Conservation (phyloP, 768 basidiomycete genomes). For the Mycena filopes region DNA sequence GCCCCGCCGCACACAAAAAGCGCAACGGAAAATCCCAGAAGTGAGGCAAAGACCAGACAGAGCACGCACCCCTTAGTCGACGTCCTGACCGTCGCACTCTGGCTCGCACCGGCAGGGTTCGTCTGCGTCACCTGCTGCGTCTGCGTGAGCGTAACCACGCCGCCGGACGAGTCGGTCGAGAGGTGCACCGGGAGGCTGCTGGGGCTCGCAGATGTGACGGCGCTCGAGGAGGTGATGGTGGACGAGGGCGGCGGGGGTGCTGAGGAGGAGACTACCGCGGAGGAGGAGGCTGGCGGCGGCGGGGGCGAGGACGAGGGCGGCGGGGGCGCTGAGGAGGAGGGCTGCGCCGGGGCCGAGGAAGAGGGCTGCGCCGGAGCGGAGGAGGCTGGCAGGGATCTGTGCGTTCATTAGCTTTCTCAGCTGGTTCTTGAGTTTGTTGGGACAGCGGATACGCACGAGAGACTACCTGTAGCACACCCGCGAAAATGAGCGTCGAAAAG, state of each 20-base stretch:
- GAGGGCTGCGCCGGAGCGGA: background rate
- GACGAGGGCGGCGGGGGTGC: background rate
- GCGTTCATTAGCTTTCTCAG: no score
- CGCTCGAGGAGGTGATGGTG: background rate
- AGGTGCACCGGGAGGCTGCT: background rate
- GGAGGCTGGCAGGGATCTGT: background rate
- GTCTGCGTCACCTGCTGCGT: background rate
- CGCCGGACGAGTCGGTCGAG: slow-evolving; percentile 8
- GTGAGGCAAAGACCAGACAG: background rate
- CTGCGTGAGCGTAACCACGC: slow-evolving; percentile 8
- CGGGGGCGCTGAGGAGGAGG: no score
- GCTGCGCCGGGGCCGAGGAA: background rate
- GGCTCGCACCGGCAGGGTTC: background rate
- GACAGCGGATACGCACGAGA: background rate
- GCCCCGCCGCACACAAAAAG: background rate
- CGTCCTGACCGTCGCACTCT: background rate
- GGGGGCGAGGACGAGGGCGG: background rate
- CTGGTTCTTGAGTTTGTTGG: no score
- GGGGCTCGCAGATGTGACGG: background rate
- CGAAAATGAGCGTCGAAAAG: background rate
- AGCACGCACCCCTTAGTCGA: slow-evolving; percentile 19
- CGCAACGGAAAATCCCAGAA: background rate
- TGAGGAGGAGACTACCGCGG: background rate
- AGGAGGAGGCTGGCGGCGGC: background rate
- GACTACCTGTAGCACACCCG: background rate